Evolutionary conservation across 352 stramenopile species (phyloP), one percentile per base, ranked within the genome.

Genomic region (Phytophthora rubi): DNA sequence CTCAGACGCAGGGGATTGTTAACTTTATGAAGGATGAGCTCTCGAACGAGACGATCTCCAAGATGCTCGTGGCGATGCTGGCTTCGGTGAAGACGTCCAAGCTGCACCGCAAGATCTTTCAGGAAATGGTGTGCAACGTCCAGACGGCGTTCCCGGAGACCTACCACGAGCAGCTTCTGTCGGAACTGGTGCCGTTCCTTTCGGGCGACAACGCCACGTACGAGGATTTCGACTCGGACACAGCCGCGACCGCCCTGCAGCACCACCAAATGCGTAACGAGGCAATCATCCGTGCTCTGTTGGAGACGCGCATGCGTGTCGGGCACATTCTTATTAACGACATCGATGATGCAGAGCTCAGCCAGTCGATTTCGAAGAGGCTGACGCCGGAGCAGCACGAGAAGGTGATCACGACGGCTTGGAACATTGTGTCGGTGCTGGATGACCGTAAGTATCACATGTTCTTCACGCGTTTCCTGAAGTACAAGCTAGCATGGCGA

Each of bases 111-210:
- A 94, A 94, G 68, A 94, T 96, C 59, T 93, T 96, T 71, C 87
- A 94, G 59, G 86, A 94, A 64, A 92, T 96, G 82, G 84, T 94
- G 18, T 93, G 82, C 75, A 93, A 95, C 74, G 87, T 95, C 59
- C 86, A 94, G 67, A 89, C 86, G 3, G 81, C 82, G 18, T 85
- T 93, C 62, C 82, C 89, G 21, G 79, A 92, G 60, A 70, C 76
- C n/a, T 82, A 81, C 33, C 84, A 92, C 49, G 75, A 91, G 33
- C 65, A 75, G 37, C 77, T 94, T 53, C 74, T 94, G 33, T 77
- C 66, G 10, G 60, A 85, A 59, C 78, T 96, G 13, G 87, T 96
- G 53, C 85, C 85, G 13, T 96, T 94, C 65, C 75, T 96, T 45
- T 95, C 87, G 30, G 88, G 85, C 45, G 85, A 90, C 68, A 91